phyloP scores from a whole-genome alignment of 306 rosid species.

The Quercus engelmannii region DNA sequence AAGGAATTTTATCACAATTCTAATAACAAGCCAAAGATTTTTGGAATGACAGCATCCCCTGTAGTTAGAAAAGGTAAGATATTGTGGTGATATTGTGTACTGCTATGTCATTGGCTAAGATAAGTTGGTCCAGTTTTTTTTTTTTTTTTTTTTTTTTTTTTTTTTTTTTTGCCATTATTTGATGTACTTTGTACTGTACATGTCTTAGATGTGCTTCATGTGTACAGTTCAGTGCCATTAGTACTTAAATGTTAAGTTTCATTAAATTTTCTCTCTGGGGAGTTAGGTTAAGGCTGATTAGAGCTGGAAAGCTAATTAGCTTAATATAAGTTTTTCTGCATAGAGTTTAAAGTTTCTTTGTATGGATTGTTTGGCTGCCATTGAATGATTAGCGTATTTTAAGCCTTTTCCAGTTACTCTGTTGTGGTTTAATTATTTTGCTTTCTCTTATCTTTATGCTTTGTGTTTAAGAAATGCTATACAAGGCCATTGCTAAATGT shows the following conservation, averaged over 20 bases:
- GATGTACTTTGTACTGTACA: background rate
- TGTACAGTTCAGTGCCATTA: background rate
- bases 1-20: constrained; percentile 89
- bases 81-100: background rate
- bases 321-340: background rate
- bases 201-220: background rate
- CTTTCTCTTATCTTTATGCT: background rate
- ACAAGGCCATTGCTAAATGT: background rate
- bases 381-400: background rate
- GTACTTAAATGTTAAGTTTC: background rate
- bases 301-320: background rate
- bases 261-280: background rate
- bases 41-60: constrained; percentile 95
- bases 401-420: background rate
- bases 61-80: constrained; percentile 68
- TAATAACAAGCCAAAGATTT: constrained; percentile 72
- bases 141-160: background rate
- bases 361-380: background rate
- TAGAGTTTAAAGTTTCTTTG: background rate
- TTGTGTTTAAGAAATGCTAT: background rate
- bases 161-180: no score
- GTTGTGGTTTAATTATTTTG: background rate
- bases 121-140: background rate
- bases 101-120: background rate
- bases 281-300: background rate